Conservation (phyloP, 2,329 filamentous ascomycete species). For the Calonectria pteridis region DNA sequence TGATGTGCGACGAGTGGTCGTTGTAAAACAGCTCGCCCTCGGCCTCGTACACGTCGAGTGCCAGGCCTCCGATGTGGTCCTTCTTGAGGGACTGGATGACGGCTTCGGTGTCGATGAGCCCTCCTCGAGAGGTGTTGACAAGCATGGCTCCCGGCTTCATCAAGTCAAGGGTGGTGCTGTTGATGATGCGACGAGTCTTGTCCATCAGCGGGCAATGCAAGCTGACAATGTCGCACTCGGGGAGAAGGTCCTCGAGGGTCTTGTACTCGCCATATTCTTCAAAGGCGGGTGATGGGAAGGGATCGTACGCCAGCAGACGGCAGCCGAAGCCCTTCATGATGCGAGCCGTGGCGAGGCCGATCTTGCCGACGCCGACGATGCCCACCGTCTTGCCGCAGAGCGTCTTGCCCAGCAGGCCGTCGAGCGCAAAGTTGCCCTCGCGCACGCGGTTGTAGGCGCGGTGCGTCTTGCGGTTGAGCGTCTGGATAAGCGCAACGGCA, state of each 20-base stretch:
- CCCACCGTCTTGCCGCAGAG: slow-evolving; percentile 75
- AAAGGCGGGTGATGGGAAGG: slow-evolving; percentile 64
- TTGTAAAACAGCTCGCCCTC: slow-evolving; percentile 75
- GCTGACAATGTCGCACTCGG: slow-evolving; percentile 70
- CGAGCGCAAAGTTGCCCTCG: slow-evolving; percentile 76
- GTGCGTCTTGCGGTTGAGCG: slow-evolving; percentile 76
- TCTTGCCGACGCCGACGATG: slow-evolving; percentile 73
- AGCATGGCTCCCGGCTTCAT: slow-evolving; percentile 73
- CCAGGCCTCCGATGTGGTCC: slow-evolving; percentile 70
- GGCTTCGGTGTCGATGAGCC: slow-evolving; percentile 70
- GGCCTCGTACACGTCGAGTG: slow-evolving; percentile 77
- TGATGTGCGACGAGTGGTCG: slow-evolving; percentile 74
- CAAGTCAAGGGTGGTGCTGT: slow-evolving; percentile 61
- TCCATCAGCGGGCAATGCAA: slow-evolving; percentile 76
- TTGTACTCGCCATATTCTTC: slow-evolving; percentile 63
- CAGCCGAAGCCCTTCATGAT: slow-evolving; percentile 77
- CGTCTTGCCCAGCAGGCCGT: slow-evolving; percentile 72
- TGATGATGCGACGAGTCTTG: slow-evolving; percentile 71
- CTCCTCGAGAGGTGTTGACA: slow-evolving; percentile 77
- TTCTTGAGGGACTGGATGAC: slow-evolving; percentile 72
- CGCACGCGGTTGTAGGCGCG: slow-evolving; percentile 76
- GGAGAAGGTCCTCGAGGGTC: slow-evolving; percentile 66
- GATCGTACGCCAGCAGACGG: slow-evolving; percentile 71
- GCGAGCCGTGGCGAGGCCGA: slow-evolving; percentile 71
- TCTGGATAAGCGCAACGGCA: slow-evolving; percentile 75